phyloP scores from a whole-genome alignment of 139 green algal species.

The Haematococcus sp. region DNA sequence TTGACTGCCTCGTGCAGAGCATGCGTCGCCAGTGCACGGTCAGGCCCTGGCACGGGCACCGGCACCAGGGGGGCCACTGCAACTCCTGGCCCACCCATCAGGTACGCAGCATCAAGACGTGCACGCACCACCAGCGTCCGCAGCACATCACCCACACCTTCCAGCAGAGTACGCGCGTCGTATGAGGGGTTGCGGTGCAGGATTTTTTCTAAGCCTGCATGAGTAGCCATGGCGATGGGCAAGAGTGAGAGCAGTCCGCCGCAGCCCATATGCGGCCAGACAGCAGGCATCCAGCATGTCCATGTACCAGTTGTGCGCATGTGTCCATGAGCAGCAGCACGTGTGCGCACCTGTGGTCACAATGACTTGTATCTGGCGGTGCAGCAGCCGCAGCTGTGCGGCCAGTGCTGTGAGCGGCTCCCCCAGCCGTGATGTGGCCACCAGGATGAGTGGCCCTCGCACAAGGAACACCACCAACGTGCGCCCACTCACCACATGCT shows the following conservation, averaged over 20 bases:
- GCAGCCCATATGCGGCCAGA: background rate
- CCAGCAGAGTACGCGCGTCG: conserved; percentile 64
- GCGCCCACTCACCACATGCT: conserved; percentile 48
- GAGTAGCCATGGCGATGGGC: too few relatives aligned
- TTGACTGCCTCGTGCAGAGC: conserved; percentile 53
- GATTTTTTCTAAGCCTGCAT: conserved; percentile 60
- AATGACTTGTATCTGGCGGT: conserved; percentile 51
- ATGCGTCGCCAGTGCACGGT: conserved; percentile 29
- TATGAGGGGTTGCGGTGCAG: conserved; percentile 63
- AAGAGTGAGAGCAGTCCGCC: background rate
- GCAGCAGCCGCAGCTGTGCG: conserved; percentile 59
- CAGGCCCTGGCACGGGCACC: background rate
- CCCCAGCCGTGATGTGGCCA: conserved; percentile 48
- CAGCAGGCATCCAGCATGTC: background rate
- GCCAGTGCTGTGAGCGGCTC: conserved; percentile 53
- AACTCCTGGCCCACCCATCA: conserved; percentile 37
- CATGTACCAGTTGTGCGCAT: background rate
- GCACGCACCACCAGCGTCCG: background rate
- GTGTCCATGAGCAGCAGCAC: background rate
- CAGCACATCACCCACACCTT: conserved; percentile 36
- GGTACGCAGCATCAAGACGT: conserved; percentile 33
- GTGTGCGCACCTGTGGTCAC: conserved; percentile 37
- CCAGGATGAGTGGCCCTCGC: conserved; percentile 63
- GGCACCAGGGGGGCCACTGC: conserved; percentile 40
- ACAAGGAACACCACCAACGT: conserved; percentile 64